A percentile compares a stretch with the other conserved stretches of the same genome.
Conservation (phyloP, 2,329 filamentous ascomycete species). For the Sarocladium oryzae region DNA sequence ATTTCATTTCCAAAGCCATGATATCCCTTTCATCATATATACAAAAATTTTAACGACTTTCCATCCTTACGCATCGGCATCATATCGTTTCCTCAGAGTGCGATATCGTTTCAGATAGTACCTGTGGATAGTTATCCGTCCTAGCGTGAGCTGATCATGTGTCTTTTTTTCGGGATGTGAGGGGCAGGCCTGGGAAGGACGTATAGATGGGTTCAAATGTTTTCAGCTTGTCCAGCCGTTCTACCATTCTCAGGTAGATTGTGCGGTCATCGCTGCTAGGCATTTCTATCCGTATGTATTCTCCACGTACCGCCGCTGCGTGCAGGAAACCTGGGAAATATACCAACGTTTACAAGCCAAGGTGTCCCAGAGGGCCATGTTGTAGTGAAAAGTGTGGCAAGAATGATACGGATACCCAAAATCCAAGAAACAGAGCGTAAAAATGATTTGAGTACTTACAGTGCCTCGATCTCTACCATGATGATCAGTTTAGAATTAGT, state of each 20-base stretch:
- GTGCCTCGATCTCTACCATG: conserved; percentile 71
- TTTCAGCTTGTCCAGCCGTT: no score
- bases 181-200: background rate
- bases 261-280: background rate
- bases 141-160: conserved; percentile 11
- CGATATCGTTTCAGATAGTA: conserved; percentile 93
- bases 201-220: background rate
- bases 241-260: no score
- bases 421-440: background rate
- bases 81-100: conserved; percentile 75
- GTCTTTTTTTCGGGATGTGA: background rate
- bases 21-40: conserved; percentile 1
- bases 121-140: conserved; percentile 35
- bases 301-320: background rate
- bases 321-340: background rate
- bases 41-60: background rate
- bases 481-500: no score
- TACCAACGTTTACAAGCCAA: no score
- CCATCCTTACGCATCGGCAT: conserved; percentile 29
- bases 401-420: background rate
- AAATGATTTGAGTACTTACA: conserved; percentile 56
- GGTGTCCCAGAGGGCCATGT: background rate
- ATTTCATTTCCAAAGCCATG: background rate
- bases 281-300: background rate
- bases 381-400: background rate